Evolutionary conservation across 2,329 filamentous ascomycete species (phyloP), one percentile per base, ranked within the genome.

Genomic region (Pestalotiopsis sp.): DNA sequence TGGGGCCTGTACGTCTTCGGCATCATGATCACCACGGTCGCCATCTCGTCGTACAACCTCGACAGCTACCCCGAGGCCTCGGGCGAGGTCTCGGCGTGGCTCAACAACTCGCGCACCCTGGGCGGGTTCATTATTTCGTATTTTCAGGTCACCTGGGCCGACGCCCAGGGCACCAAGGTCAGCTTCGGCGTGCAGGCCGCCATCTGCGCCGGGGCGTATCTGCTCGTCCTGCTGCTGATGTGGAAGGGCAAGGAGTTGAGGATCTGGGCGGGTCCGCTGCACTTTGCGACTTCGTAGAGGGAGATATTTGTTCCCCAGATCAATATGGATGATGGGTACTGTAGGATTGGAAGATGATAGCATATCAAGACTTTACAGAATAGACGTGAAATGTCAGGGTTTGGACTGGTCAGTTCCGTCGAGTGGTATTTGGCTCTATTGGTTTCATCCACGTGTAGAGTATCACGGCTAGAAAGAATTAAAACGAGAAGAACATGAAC

Each of bases 1-100:
- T 89, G 87, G 85, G 87, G 85, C 0, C 74, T 88, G 13, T 87
- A 88, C 69, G 83, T 84, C 4, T 87, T 87, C 70, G 86, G 86
- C 2, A 83, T 87, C 74, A 88, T 87, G 84, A 81, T 86, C 68
- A 82, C 81, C 2, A 87, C 86, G 0, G 85, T 86, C 3, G 85
- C 83, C 1, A 76, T 87, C 36, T 85, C 81, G 68, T 82, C 84
- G 7, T 89, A 88, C 73, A 80, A 81, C 36, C 82, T 88, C 7
- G 86, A 88, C 76, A 80, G 79, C 70, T 89, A 88, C 74, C 86
- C 86, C 0, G 83, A 87, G 74, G 85, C 83, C 2, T 83, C 81
- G n/a, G 86, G 85, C 3, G 86, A 87, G 72, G 85, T 87, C 2
- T 82, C 82, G 6, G 82, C 84, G 0, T 86, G 84, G 83, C 76